phyloP scores from a whole-genome alignment of 176 grass and related monocot genomes.

The Musa troglodytarum region DNA sequence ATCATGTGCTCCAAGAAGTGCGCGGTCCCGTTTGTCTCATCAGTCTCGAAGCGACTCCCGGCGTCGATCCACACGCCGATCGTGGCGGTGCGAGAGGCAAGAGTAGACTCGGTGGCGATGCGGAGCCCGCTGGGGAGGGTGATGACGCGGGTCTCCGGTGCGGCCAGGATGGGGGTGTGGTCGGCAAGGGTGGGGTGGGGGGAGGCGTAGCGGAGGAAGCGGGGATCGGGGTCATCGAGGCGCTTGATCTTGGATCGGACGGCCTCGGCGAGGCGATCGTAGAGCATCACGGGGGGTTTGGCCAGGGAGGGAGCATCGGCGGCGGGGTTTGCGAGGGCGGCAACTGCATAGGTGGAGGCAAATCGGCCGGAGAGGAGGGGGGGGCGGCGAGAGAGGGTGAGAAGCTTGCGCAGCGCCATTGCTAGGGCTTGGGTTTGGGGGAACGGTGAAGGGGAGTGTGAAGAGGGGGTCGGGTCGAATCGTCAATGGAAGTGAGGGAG shows the following conservation, averaged over 20 bases:
- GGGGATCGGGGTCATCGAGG: conserved; percentile 76
- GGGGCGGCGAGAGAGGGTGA: conserved; percentile 40
- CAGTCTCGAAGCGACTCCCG: conserved; percentile 76
- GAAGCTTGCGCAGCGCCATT: conserved; percentile 50
- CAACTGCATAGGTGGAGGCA: conserved; percentile 11
- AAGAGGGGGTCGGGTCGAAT: too few relatives aligned
- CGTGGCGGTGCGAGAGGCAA: conserved; percentile 62
- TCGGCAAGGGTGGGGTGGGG: conserved; percentile 67
- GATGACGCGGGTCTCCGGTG: conserved; percentile 71
- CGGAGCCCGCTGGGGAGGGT: conserved; percentile 74
- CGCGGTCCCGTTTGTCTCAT: conserved; percentile 60
- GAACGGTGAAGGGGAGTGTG: too few relatives aligned
- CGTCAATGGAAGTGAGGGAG: too few relatives aligned
- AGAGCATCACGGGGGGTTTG: conserved; percentile 48
- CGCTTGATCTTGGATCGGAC: conserved; percentile 56
- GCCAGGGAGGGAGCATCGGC: background rate
- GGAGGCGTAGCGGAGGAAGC: conserved; percentile 87
- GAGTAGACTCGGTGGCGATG: conserved; percentile 77
- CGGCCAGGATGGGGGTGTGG: conserved; percentile 58
- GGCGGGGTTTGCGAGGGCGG: conserved; percentile 24
- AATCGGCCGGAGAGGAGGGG: conserved; percentile 14
- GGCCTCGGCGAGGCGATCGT: conserved; percentile 59
- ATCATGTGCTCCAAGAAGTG: conserved; percentile 99
- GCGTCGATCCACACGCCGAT: conserved; percentile 96
- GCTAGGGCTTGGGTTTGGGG: background rate